These are phyloP conservation scores for Tetraselmis chui DNA, from an alignment of 139 green algal species.

Conservation along the genomic window DNA sequence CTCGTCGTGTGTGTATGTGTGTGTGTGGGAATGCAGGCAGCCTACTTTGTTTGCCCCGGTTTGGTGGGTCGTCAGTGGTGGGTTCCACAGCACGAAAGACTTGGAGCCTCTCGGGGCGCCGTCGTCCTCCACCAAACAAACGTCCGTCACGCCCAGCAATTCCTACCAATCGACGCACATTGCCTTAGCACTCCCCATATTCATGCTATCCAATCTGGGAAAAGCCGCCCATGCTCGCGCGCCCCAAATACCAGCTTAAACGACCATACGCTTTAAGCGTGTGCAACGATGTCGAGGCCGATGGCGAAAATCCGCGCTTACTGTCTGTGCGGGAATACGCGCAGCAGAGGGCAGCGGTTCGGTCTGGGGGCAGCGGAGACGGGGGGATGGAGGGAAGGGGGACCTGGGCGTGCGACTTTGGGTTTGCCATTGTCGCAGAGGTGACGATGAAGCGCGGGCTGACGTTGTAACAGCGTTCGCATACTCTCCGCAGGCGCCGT, in stretches of 20 bases:
- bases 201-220: too few species aligned
- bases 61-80: slow-evolving; percentile 43
- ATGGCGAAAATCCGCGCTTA: too few species aligned
- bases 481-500: slow-evolving; percentile 75
- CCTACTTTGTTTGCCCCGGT: background rate
- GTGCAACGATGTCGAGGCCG: too few species aligned
- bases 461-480: slow-evolving; percentile 40
- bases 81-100: slow-evolving; percentile 91
- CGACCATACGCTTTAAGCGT: too few species aligned
- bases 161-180: slow-evolving; percentile 45
- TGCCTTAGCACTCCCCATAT: too few species aligned
- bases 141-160: slow-evolving; percentile 21
- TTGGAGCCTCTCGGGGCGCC: slow-evolving; percentile 74
- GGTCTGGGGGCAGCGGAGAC: slow-evolving; percentile 2
- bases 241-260: too few species aligned
- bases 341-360: background rate
- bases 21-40: too few species aligned
- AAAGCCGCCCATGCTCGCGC: too few species aligned
- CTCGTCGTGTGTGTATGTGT: too few species aligned
- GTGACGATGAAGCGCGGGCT: slow-evolving; percentile 52
- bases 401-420: slow-evolving; percentile 47
- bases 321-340: too few species aligned
- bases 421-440: slow-evolving; percentile 86
- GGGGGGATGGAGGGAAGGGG: background rate
- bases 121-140: slow-evolving; percentile 60